These are phyloP conservation scores for Avena atlantica DNA, from an alignment of 176 grass and related monocot genomes.

Conservation along the genomic window DNA sequence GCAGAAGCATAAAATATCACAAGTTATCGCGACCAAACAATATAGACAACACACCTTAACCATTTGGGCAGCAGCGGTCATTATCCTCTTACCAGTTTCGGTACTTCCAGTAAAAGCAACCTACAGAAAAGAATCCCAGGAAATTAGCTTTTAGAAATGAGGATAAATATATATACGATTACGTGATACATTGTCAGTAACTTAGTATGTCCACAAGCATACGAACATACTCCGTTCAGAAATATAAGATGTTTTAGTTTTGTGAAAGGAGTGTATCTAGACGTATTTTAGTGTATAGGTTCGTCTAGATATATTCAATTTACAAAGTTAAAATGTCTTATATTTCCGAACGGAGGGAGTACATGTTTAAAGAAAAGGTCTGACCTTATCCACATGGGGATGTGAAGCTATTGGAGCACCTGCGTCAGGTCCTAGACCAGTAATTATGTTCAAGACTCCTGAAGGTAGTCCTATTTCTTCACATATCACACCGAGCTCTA, in stretches of 20 bases:
- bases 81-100: slow-evolving; percentile 91
- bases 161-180: slow-evolving; percentile 13
- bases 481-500: slow-evolving; percentile 90
- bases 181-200: not conserved
- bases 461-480: slow-evolving; percentile 82
- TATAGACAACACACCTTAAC: slow-evolving; percentile 76
- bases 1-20: slow-evolving; percentile 12
- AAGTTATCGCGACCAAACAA: slow-evolving; percentile 8
- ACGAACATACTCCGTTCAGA: slow-evolving; percentile 2
- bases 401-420: slow-evolving; percentile 94
- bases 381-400: slow-evolving; percentile 89
- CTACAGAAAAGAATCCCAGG: slow-evolving; percentile 48
- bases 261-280: too few relatives aligned
- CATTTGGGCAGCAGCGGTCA: slow-evolving; percentile 86
- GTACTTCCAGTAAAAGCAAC: slow-evolving; percentile 94
- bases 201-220: not conserved
- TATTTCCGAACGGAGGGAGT: too few relatives aligned
- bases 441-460: slow-evolving; percentile 90
- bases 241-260: too few relatives aligned
- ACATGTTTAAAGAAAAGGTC: slow-evolving; percentile 32
- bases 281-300: too few relatives aligned
- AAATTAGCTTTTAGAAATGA: not conserved
- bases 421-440: slow-evolving; percentile 89
- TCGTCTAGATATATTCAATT: too few relatives aligned
- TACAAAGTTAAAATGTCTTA: too few relatives aligned